A percentile compares a stretch with the other conserved stretches of the same genome.
phyloP scores from a whole-genome alignment of 192 early-diverging fungal species.

The Lunasporangiospora selenospora region DNA sequence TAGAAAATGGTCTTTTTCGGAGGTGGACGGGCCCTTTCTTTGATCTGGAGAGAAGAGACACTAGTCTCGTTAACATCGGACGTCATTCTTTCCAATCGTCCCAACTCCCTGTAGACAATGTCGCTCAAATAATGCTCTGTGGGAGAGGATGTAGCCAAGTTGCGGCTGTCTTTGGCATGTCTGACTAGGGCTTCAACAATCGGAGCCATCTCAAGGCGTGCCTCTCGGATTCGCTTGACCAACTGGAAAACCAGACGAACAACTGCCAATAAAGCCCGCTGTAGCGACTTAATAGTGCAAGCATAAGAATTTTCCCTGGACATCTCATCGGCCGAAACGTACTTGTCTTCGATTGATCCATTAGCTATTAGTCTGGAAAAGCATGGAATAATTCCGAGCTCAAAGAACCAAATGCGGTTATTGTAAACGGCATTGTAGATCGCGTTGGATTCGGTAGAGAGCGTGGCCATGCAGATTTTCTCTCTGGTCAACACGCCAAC shows the following conservation, averaged over 20 bases:
- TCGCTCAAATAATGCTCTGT: slow-evolving; percentile 12
- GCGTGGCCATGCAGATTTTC: slow-evolving; percentile 30
- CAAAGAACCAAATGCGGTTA: slow-evolving; percentile 16
- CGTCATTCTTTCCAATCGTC: slow-evolving; percentile 5
- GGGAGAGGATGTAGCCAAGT: not conserved
- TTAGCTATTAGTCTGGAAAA: slow-evolving; percentile 26
- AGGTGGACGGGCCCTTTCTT: slow-evolving; percentile 1
- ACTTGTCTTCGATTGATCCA: slow-evolving; percentile 10
- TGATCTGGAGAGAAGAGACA: not conserved
- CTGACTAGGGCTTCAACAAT: slow-evolving; percentile 3
- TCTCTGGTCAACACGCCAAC: slow-evolving; percentile 49
- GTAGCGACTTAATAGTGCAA: slow-evolving; percentile 11
- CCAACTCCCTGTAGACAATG: slow-evolving; percentile 11
- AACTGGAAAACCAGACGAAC: slow-evolving; percentile 43
- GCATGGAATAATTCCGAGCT: slow-evolving; percentile 27
- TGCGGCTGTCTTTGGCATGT: not conserved
- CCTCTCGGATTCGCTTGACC: slow-evolving; percentile 34
- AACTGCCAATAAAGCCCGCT: slow-evolving; percentile 36
- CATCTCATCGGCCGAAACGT: not conserved
- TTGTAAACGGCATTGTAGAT: slow-evolving; percentile 44
- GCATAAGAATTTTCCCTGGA: slow-evolving; percentile 2
- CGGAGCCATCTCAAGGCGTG: slow-evolving; percentile 9
- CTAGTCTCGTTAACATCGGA: slow-evolving; percentile 14
- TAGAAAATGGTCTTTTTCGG: too few species aligned
- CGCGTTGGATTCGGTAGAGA: slow-evolving; percentile 27